phyloP scores from a whole-genome alignment of 2,329 filamentous ascomycete genomes.

The Botryotinia narcissicola region DNA sequence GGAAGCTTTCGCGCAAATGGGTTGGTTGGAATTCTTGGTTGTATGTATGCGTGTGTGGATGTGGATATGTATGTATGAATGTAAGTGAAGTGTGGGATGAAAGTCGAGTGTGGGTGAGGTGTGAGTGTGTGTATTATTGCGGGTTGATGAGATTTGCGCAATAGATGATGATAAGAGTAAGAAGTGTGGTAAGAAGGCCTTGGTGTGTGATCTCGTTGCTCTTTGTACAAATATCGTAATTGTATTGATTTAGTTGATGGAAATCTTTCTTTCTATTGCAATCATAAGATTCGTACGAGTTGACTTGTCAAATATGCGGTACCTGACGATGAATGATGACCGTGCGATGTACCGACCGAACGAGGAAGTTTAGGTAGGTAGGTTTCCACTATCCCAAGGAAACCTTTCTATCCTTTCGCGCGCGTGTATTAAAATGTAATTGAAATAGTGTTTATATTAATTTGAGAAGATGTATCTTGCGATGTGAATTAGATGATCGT shows the following conservation, averaged over 20 bases:
- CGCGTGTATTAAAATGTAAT: slow-evolving; percentile 13
- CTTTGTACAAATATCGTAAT: not conserved
- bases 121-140: not conserved
- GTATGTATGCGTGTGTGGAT: not conserved
- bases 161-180: not conserved
- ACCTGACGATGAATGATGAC: slow-evolving; percentile 22
- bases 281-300: slow-evolving; percentile 17
- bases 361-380: not conserved
- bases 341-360: slow-evolving; percentile 18
- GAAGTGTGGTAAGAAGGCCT: not conserved
- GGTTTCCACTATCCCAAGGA: slow-evolving; percentile 6
- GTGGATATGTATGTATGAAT: not conserved
- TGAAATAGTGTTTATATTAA: not conserved
- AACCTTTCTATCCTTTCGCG: slow-evolving; percentile 11
- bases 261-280: slow-evolving; percentile 2
- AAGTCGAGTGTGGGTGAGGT: not conserved
- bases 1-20: slow-evolving; percentile 14
- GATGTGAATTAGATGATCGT: not conserved
- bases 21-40: not conserved
- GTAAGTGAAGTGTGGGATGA: not conserved
- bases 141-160: not conserved
- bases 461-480: not conserved
- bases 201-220: not conserved
- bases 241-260: not conserved
- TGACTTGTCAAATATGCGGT: slow-evolving; percentile 23